A percentile compares a stretch with the other conserved stretches of the same genome.
phyloP scores from a whole-genome alignment of 768 basidiomycete species.

The Lepiota subincarnata region DNA sequence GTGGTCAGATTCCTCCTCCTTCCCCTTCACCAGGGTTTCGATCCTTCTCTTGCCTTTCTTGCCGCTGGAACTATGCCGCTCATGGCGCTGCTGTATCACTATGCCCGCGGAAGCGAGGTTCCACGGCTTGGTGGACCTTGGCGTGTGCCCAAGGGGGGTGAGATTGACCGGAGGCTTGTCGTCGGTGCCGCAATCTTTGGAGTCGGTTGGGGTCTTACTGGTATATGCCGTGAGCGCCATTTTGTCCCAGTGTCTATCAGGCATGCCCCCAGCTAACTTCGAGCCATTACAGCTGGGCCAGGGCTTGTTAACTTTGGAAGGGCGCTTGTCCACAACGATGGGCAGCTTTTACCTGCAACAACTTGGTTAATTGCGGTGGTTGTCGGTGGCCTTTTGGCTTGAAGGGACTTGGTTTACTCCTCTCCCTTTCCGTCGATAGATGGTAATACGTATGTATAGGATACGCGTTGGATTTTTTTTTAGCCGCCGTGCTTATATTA shows the following conservation, averaged over 20 bases:
- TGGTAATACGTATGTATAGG: not conserved
- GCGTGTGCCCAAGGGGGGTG: conserved; percentile 34
- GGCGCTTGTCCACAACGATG: conserved; percentile 33
- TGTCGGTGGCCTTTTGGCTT: conserved; percentile 37
- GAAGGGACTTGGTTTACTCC: not conserved
- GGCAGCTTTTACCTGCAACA: conserved; percentile 26
- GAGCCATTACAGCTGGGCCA: too few species aligned
- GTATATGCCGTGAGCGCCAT: conserved; percentile 53
- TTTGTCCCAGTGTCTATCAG: not conserved
- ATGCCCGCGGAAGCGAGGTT: conserved; percentile 31
- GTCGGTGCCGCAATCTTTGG: conserved; percentile 55
- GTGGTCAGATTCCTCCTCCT: conserved; percentile 52
- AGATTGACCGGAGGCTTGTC: conserved; percentile 43
- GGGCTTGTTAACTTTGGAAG: too few species aligned
- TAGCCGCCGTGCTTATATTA: too few species aligned
- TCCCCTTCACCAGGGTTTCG: conserved; percentile 46
- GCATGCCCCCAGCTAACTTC: not conserved
- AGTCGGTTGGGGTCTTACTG: conserved; percentile 57
- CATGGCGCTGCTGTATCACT: conserved; percentile 39
- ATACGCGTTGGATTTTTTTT: too few species aligned
- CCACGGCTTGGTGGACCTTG: conserved; percentile 43
- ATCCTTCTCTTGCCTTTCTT: conserved; percentile 52
- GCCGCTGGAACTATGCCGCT: conserved; percentile 50
- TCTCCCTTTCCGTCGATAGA: not conserved
- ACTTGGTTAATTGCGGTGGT: conserved; percentile 40